Percentiles rank a stretch among this genome's conserved stretches.
phyloP scores from a whole-genome alignment of 345 rosid species.

The Hypericum androsaemum region DNA sequence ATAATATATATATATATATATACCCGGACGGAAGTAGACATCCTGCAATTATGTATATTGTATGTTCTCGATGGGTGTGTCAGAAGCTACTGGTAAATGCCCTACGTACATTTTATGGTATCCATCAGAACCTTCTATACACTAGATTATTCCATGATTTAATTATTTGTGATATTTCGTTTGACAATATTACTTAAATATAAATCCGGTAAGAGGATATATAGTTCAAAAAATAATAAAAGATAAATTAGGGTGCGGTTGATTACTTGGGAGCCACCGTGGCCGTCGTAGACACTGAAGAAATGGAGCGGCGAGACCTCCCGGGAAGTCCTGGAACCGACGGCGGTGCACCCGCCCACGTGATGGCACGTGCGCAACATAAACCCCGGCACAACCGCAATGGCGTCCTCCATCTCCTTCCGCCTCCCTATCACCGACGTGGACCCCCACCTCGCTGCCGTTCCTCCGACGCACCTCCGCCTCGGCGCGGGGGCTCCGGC shows the following conservation, averaged over 20 bases:
- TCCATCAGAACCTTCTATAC: too few species aligned
- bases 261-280: slow-evolving; percentile 57
- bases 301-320: slow-evolving; percentile 51
- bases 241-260: neutral
- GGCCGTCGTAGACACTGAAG: slow-evolving; percentile 72
- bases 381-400: slow-evolving; percentile 40
- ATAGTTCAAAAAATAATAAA: too few species aligned
- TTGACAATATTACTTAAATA: too few species aligned
- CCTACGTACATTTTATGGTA: too few species aligned
- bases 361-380: slow-evolving; percentile 32
- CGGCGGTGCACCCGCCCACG: slow-evolving; percentile 43
- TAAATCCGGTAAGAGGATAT: too few species aligned
- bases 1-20: too few species aligned
- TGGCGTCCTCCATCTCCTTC: slow-evolving; percentile 62
- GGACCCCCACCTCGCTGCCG: slow-evolving; percentile 41
- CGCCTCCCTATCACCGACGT: slow-evolving; percentile 47
- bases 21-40: too few species aligned
- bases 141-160: too few species aligned
- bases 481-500: slow-evolving; percentile 8
- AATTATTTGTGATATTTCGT: too few species aligned
- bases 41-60: too few species aligned
- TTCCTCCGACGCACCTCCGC: slow-evolving; percentile 32
- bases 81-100: too few species aligned
- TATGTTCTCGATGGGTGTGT: too few species aligned
- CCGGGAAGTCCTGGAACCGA: slow-evolving; percentile 31